These are phyloP conservation scores for Talaromyces proteolyticus DNA, from an alignment of 495 filamentous ascomycete species.

Conservation along the genomic window DNA sequence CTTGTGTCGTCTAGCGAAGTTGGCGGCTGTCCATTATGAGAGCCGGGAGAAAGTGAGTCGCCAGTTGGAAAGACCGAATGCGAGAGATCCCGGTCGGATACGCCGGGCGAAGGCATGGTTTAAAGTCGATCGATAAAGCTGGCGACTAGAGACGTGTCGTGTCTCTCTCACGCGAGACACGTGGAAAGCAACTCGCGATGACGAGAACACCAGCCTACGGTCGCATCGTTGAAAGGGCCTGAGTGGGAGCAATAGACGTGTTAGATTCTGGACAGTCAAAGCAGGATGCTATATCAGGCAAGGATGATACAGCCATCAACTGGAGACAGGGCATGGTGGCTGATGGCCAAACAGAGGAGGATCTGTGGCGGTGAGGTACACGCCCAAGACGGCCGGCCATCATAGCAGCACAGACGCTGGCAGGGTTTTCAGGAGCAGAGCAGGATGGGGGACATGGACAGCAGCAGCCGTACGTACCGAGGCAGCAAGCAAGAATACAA, in stretches of 20 bases:
- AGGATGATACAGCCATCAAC: background rate
- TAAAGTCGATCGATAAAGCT: conserved; percentile 6
- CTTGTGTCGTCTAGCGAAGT: conserved; percentile 17
- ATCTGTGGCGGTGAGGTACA: background rate
- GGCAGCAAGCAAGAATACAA: background rate
- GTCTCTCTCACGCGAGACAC: conserved; percentile 15
- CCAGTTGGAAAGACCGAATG: conserved; percentile 15
- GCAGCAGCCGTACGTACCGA: background rate
- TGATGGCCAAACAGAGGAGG: conserved; percentile 2
- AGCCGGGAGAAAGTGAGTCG: conserved; percentile 19
- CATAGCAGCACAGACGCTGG: too few relatives aligned
- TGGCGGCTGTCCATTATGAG: conserved; percentile 19
- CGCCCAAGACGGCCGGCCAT: conserved; percentile 1
- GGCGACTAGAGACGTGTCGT: conserved; percentile 7
- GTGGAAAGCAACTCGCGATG: conserved; percentile 8
- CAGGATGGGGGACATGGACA: background rate
- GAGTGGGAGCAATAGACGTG: background rate
- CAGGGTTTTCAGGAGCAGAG: background rate
- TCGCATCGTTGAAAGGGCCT: conserved; percentile 32
- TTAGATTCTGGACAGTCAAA: background rate
- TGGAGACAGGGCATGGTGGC: background rate
- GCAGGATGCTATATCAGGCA: too few relatives aligned
- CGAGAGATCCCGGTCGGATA: conserved; percentile 15
- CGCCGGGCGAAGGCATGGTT: conserved; percentile 36
- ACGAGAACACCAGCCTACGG: conserved; percentile 13